Evolutionary conservation across 495 filamentous ascomycete genomes (phyloP).

Genomic region (Articulospora tetracladia): DNA sequence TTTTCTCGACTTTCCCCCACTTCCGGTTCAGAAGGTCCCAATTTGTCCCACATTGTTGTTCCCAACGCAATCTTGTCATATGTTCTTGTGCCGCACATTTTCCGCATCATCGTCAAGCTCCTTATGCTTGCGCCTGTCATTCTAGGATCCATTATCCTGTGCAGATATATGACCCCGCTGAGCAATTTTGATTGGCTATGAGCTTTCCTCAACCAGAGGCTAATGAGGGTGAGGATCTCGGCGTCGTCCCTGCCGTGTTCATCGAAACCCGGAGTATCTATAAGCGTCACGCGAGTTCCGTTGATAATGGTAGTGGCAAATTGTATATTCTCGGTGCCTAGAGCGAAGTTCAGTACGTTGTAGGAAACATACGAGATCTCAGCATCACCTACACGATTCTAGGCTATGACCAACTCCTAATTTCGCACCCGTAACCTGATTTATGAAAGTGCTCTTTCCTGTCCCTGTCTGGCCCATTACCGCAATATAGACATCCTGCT

Average conservation of each 20-base stretch:
- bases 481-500: too few species aligned
- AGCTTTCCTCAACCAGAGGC: slow-evolving; percentile 12
- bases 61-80: slow-evolving; percentile 17
- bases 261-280: slow-evolving; percentile 36
- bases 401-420: slow-evolving; percentile 5
- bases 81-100: slow-evolving; percentile 15
- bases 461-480: slow-evolving; percentile 5
- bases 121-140: slow-evolving; percentile 18
- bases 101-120: slow-evolving; percentile 19
- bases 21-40: neutral
- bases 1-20: neutral
- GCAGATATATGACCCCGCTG: slow-evolving; percentile 28
- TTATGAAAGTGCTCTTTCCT: slow-evolving; percentile 12
- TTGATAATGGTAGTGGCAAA: neutral
- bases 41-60: slow-evolving; percentile 19
- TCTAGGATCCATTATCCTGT: slow-evolving; percentile 26
- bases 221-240: slow-evolving; percentile 24
- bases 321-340: neutral
- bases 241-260: slow-evolving; percentile 29
- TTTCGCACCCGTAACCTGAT: neutral
- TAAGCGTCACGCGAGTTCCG: slow-evolving; percentile 6
- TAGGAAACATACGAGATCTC: neutral
- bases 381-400: neutral
- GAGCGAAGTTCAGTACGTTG: neutral
- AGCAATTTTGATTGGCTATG: slow-evolving; percentile 17